Evolutionary conservation across 75 land plant species (phyloP).

Genomic region (Sequoia sempervirens): DNA sequence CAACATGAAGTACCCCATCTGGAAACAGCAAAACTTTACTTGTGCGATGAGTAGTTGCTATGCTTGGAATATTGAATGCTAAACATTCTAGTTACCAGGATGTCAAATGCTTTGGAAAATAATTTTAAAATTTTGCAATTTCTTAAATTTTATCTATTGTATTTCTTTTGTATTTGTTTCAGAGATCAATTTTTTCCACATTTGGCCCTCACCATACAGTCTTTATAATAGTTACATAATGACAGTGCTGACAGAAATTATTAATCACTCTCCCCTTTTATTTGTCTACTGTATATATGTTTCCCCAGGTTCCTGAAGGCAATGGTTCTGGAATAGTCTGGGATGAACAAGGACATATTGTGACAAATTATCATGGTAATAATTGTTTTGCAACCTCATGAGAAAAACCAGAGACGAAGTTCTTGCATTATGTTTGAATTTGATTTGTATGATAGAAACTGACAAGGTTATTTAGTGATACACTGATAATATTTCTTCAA

Average conservation of each 20-base stretch:
- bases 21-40: background rate
- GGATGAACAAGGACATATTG: slow-evolving; percentile 85
- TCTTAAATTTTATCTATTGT: background rate
- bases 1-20: background rate
- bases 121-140: background rate
- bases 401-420: background rate
- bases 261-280: background rate
- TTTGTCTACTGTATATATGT: background rate
- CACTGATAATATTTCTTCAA: background rate
- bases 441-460: background rate
- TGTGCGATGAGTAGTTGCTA: background rate
- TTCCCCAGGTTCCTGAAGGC: slow-evolving; percentile 85
- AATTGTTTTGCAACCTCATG: background rate
- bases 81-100: background rate
- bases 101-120: background rate
- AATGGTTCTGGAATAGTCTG: slow-evolving; percentile 97
- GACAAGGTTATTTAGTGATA: background rate
- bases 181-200: background rate
- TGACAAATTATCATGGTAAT: slow-evolving; percentile 92
- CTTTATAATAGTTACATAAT: background rate
- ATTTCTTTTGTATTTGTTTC: background rate
- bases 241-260: background rate
- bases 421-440: background rate
- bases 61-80: background rate
- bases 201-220: background rate